Evolutionary conservation across 1,139 yeast species (phyloP).

Genomic region (Yamadazyma buinensis): DNA sequence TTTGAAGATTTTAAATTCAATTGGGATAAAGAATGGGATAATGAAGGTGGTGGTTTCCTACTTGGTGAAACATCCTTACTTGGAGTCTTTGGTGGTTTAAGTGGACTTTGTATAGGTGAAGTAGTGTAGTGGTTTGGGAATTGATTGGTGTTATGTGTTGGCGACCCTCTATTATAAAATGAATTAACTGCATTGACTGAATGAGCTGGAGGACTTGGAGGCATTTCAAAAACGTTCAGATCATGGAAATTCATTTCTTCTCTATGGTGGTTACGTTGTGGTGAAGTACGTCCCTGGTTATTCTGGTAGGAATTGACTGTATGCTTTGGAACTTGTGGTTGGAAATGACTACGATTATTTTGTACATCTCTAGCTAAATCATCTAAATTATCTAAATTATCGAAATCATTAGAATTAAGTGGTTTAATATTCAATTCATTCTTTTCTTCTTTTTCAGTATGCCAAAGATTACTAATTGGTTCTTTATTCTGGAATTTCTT

Average conservation of each 20-base stretch:
- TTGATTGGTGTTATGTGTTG: neutral
- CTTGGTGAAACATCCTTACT: conserved; percentile 9
- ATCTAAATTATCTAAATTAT: conserved; percentile 15
- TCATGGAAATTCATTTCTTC: too few relatives aligned
- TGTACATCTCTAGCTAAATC: conserved; percentile 19
- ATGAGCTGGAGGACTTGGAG: conserved; percentile 16
- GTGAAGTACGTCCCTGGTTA: too few relatives aligned
- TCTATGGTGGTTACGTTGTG: too few relatives aligned
- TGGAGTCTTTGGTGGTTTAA: neutral
- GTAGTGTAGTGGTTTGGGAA: too few relatives aligned
- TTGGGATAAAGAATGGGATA: conserved; percentile 13
- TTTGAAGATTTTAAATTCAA: conserved; percentile 9
- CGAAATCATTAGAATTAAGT: conserved; percentile 13
- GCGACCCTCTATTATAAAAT: neutral
- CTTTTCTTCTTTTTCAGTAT: conserved; percentile 7
- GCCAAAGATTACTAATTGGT: conserved; percentile 22
- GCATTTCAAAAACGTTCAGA: conserved; percentile 5
- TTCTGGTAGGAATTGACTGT: too few relatives aligned
- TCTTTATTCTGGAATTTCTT: conserved; percentile 34
- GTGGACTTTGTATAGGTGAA: neutral
- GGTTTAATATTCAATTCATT: conserved; percentile 9
- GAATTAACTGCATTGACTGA: conserved; percentile 2
- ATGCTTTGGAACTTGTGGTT: conserved; percentile 1
- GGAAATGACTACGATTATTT: neutral
- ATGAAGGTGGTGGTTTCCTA: conserved; percentile 22